A percentile compares a stretch with the other conserved stretches of the same genome.
Evolutionary conservation across 2,329 filamentous ascomycete genomes (phyloP).

Genomic region (Hortaea werneckii): DNA sequence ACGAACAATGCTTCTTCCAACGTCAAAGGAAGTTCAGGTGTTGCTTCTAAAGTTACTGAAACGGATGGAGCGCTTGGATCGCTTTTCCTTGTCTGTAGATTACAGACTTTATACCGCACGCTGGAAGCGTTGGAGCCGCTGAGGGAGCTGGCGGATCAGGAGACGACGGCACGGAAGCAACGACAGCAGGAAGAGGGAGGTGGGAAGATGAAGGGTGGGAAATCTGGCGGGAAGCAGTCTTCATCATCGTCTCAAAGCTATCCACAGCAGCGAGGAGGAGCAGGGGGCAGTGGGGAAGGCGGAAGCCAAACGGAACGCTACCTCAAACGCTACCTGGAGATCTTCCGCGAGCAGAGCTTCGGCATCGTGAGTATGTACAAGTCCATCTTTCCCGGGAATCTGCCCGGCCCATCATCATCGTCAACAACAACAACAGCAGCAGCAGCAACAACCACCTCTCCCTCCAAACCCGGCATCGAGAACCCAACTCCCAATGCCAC

Average conservation of each 20-base stretch:
- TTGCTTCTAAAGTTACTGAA: conserved; percentile 17
- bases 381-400: conserved; percentile 65
- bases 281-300: conserved; percentile 52
- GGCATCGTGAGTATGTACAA: conserved; percentile 90
- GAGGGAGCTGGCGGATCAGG: conserved; percentile 80
- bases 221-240: not conserved
- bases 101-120: conserved; percentile 71
- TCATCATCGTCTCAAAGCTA: not conserved
- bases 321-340: conserved; percentile 89
- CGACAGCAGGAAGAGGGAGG: not conserved
- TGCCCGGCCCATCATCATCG: conserved; percentile 22
- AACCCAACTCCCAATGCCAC: too few species aligned
- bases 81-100: conserved; percentile 76
- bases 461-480: not conserved
- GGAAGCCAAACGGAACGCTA: conserved; percentile 92
- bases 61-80: conserved; percentile 63
- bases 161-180: conserved; percentile 43
- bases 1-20: not conserved
- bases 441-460: conserved; percentile 10
- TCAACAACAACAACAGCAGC: not conserved
- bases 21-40: not conserved
- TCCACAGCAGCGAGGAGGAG: not conserved
- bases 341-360: conserved; percentile 96
- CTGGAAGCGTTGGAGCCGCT: conserved; percentile 77
- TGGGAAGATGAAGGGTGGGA: not conserved